phyloP scores from a whole-genome alignment of 2,329 filamentous ascomycete genomes.

The Diplodia scrobiculata region DNA sequence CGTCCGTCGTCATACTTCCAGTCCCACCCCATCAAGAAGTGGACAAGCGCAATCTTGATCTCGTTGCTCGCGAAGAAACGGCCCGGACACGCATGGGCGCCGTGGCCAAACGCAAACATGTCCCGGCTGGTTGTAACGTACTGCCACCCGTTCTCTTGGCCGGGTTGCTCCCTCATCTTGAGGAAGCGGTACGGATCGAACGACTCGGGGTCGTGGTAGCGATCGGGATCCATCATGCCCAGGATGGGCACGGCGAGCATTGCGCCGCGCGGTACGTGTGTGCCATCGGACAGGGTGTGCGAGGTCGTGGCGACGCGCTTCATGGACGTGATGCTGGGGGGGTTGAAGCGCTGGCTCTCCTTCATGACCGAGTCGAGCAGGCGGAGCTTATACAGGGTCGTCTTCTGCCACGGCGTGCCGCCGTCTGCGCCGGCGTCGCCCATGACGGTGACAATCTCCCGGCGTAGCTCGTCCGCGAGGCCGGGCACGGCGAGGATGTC shows the following conservation, averaged over 20 bases:
- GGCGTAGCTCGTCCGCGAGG: conserved; percentile 34
- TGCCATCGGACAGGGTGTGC: conserved; percentile 38
- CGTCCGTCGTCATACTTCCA: background rate
- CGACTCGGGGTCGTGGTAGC: background rate
- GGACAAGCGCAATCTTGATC: background rate
- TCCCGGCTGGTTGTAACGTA: background rate
- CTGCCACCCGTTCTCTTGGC: conserved; percentile 26
- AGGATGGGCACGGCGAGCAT: background rate
- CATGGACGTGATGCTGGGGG: conserved; percentile 34
- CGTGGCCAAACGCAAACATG: background rate
- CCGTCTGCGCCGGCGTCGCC: conserved; percentile 36
- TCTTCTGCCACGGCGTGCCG: conserved; percentile 33
- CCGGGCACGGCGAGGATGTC: conserved; percentile 36
- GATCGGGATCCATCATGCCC: background rate
- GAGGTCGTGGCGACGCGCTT: conserved; percentile 34
- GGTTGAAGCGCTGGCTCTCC: conserved; percentile 39
- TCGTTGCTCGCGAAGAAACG: background rate
- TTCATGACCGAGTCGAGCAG: conserved; percentile 42
- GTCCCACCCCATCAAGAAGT: background rate
- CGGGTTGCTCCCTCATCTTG: conserved; percentile 27
- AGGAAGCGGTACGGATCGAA: conserved; percentile 29
- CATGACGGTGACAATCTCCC: conserved; percentile 36
- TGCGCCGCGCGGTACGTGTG: conserved; percentile 33
- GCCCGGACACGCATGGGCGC: background rate
- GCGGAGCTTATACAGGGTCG: conserved; percentile 36